Conservation (phyloP, 306 rosid species). For the Coriaria nepalensis region DNA sequence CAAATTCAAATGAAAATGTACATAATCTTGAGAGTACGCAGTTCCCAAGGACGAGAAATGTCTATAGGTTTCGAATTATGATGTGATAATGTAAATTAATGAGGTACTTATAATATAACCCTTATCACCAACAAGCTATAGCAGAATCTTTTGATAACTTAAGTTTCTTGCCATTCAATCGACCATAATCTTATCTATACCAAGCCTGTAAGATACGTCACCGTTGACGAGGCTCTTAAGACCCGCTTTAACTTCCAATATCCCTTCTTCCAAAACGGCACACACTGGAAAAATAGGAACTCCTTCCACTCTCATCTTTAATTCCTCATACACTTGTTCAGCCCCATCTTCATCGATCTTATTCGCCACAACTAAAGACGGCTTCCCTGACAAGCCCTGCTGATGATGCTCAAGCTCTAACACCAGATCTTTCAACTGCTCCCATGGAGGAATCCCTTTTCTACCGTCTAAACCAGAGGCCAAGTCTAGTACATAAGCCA, state of each 20-base stretch:
- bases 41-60: too few relatives aligned
- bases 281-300: slow-evolving; percentile 70
- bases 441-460: slow-evolving; percentile 86
- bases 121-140: too few relatives aligned
- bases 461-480: slow-evolving; percentile 64
- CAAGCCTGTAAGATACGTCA: slow-evolving; percentile 34
- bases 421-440: slow-evolving; percentile 62
- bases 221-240: slow-evolving; percentile 70
- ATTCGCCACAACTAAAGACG: slow-evolving; percentile 78
- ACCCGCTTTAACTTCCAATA: slow-evolving; percentile 58
- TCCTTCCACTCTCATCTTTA: slow-evolving; percentile 52
- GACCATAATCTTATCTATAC: slow-evolving; percentile 40
- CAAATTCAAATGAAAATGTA: too few relatives aligned
- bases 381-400: slow-evolving; percentile 60
- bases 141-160: too few relatives aligned
- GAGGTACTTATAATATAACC: too few relatives aligned
- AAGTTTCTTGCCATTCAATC: too few relatives aligned
- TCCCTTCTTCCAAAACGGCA: slow-evolving; percentile 82
- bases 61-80: too few relatives aligned
- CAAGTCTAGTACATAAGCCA: slow-evolving; percentile 79
- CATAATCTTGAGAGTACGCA: too few relatives aligned
- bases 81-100: too few relatives aligned
- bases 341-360: slow-evolving; percentile 89
- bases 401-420: slow-evolving; percentile 80
- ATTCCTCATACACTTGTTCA: slow-evolving; percentile 44